Conservation (phyloP, 23 red algal genomes). For the Gracilaria gracilis region DNA sequence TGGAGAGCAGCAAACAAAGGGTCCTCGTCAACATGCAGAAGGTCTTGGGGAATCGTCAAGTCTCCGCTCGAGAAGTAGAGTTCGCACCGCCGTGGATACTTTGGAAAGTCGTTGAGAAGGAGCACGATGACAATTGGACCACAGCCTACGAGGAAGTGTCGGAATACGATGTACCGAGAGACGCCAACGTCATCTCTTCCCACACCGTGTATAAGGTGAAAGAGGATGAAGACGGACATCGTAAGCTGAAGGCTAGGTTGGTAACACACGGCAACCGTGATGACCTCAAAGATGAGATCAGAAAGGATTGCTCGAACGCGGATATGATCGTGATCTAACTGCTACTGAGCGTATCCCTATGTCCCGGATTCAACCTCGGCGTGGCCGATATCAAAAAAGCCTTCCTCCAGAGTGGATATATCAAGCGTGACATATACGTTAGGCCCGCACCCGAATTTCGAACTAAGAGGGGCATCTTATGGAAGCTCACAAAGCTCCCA, state of each 20-base stretch:
- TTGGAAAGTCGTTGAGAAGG: too few relatives aligned
- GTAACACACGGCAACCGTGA: too few relatives aligned
- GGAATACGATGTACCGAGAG: neutral
- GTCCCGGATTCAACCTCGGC: constrained; percentile 2
- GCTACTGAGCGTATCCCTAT: neutral
- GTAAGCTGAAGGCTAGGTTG: constrained; percentile 24
- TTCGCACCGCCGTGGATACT: too few relatives aligned
- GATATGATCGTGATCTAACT: neutral
- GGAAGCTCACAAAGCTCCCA: constrained; percentile 48
- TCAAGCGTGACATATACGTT: constrained; percentile 30
- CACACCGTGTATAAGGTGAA: constrained; percentile 29
- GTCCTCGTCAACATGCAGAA: neutral
- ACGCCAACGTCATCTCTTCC: constrained; percentile 17
- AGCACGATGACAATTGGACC: constrained; percentile 18
- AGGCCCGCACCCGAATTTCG: neutral
- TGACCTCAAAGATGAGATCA: too few relatives aligned
- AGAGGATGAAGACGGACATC: neutral
- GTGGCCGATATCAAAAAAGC: too few relatives aligned
- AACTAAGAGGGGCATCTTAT: too few relatives aligned
- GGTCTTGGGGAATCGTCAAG: constrained; percentile 12
- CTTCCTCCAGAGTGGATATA: too few relatives aligned
- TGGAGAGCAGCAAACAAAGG: neutral
- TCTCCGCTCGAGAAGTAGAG: too few relatives aligned
- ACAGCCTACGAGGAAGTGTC: neutral
- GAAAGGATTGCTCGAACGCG: neutral